phyloP scores from a whole-genome alignment of 108 stramenopile species.

The Epithemia pelagica region DNA sequence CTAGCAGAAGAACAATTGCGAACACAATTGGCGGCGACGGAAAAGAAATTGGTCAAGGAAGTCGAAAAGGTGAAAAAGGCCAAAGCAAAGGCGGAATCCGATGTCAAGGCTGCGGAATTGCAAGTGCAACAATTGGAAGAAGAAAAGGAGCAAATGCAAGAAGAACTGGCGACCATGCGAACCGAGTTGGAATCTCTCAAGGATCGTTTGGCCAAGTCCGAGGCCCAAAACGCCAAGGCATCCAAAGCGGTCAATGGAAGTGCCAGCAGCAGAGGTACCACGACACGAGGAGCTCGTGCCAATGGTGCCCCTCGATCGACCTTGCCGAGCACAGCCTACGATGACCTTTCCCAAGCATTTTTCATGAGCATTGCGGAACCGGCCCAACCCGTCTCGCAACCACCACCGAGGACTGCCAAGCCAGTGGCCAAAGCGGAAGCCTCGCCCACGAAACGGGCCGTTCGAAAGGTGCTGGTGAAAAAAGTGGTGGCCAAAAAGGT shows the following conservation, averaged over 20 bases:
- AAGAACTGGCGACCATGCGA: background rate
- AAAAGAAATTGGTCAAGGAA: background rate
- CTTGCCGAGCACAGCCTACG: background rate
- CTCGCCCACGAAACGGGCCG: background rate
- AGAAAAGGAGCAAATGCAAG: background rate
- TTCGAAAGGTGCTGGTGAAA: background rate
- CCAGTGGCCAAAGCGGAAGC: background rate
- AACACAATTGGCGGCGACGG: background rate
- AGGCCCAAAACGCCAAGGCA: background rate
- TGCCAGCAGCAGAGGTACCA: background rate
- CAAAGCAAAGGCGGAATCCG: background rate
- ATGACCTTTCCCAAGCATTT: background rate
- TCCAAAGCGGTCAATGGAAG: background rate
- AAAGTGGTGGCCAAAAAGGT: background rate
- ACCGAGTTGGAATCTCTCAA: background rate
- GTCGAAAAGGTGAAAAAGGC: background rate
- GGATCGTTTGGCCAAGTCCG: background rate
- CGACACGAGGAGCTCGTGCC: background rate
- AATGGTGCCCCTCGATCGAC: background rate
- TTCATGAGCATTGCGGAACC: background rate
- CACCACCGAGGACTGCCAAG: background rate
- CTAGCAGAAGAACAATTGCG: background rate
- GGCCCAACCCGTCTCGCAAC: background rate
- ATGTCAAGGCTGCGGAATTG: background rate
- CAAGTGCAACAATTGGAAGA: background rate